phyloP scores from a whole-genome alignment of 345 rosid genomes.

The Acer yangbiense region DNA sequence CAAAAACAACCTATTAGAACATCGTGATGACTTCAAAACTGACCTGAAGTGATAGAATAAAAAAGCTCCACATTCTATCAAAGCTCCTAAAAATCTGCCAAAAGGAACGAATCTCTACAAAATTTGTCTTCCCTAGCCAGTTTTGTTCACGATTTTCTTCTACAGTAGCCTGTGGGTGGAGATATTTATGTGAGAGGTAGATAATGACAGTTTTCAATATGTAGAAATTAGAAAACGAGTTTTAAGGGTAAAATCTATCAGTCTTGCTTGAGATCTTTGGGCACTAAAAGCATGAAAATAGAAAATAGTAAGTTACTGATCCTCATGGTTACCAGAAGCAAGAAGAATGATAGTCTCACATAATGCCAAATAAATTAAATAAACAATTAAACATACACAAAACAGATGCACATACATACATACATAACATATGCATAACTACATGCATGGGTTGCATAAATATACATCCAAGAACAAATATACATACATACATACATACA shows the following conservation, averaged over 20 bases:
- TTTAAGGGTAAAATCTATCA: not conserved
- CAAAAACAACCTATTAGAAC: not conserved
- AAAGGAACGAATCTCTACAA: slow-evolving; percentile 89
- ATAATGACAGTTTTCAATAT: not conserved
- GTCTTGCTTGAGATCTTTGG: not conserved
- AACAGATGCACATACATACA: not conserved
- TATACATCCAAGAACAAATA: not conserved
- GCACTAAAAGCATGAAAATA: not conserved
- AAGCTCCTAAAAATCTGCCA: slow-evolving; percentile 98
- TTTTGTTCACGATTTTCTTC: slow-evolving; percentile 47
- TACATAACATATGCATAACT: not conserved
- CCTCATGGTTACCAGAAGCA: not conserved
- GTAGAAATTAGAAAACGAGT: slow-evolving; percentile 5
- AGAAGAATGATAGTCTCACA: not conserved
- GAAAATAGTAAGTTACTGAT: not conserved
- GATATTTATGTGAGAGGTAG: slow-evolving; percentile 12
- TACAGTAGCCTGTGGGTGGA: slow-evolving; percentile 41
- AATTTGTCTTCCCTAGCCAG: slow-evolving; percentile 92
- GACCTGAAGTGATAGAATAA: slow-evolving; percentile 92
- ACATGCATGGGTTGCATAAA: not conserved
- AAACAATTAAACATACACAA: not conserved
- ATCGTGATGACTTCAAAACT: slow-evolving; percentile 4
- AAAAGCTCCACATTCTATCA: slow-evolving; percentile 96
- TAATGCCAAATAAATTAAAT: not conserved
- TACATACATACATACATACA: not conserved